Evolutionary conservation across 2,329 filamentous ascomycete species (phyloP), one percentile per base, ranked within the genome.

Genomic region (Colletotrichum tabaci): DNA sequence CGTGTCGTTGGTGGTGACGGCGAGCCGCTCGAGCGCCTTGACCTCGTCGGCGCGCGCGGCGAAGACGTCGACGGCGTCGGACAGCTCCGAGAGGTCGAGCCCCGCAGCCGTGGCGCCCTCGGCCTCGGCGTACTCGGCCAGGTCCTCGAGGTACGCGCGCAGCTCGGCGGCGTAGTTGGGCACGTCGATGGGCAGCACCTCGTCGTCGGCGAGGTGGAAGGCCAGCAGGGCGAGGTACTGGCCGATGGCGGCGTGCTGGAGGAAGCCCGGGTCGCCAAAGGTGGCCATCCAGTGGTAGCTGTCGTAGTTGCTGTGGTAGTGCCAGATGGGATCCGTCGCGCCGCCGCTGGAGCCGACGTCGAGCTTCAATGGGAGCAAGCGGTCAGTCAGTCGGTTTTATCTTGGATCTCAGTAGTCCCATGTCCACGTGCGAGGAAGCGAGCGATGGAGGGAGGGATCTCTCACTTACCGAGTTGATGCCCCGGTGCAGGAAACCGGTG

Each of bases 231-330:
- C 76, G 0, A 85, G 73, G 50, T 83, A 85, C 76, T 85, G 89
- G 1, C 90, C 84, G 71, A 87, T 84, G 1, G 90, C 84, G 9
- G 86, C 80, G 73, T 93, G 91, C 50, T 91, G 88, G n/a, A 88
- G 84, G 61, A 88, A 90, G 0, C 84, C 86, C 1, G 87, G 87
- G 74, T 97, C 94, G 4, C 94, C 94, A 75, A 90, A 94, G 3
- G 85, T 91, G 16, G 91, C 87, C 93, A 96, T 96, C 94, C 94
- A 97, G 76, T 92, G 85, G 78, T 93, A 95, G 44, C 89, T 93
- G 78, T 97, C 94, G 78, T 95, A 97, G 81, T 96, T 96, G 0
- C 26, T 38, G 79, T 97, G 94, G 77, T 96, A 97, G 74, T 93
- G 92, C 78, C 92, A 94, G 8, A 94, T 83, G 0, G 91, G 84